phyloP scores from a whole-genome alignment of 1,284 basidiomycete genomes.

The Hemileia vastatrix region DNA sequence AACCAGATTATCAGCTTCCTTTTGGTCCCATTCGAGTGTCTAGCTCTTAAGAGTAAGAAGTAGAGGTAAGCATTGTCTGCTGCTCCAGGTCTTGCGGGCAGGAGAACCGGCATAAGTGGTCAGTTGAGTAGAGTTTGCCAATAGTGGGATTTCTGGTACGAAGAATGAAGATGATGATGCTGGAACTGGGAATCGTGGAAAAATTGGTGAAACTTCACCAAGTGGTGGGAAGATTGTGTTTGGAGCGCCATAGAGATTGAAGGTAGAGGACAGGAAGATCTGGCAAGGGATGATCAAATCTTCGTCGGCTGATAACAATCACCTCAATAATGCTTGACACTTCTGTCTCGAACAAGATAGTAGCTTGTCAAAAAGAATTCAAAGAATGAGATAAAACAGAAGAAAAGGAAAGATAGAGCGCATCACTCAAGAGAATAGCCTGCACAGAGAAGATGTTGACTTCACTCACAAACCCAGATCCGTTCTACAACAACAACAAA shows the following conservation, averaged over 20 bases:
- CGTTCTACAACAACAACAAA: too few species aligned
- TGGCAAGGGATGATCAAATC: not conserved
- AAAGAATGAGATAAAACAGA: too few species aligned
- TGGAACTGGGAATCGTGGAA: not conserved
- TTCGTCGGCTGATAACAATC: not conserved
- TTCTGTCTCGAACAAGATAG: too few species aligned
- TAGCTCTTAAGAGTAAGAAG: slow-evolving; percentile 82
- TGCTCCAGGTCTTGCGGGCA: not conserved
- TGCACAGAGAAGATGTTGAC: too few species aligned
- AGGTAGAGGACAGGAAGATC: not conserved
- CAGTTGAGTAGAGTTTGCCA: not conserved
- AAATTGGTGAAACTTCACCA: not conserved
- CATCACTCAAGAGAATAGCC: too few species aligned
- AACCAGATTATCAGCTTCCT: slow-evolving; percentile 97
- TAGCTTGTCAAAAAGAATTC: too few species aligned
- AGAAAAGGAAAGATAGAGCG: too few species aligned
- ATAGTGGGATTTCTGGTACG: not conserved
- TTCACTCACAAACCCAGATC: too few species aligned
- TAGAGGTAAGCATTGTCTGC: slow-evolving; percentile 55
- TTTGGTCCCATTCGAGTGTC: slow-evolving; percentile 76
- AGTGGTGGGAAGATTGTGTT: not conserved
- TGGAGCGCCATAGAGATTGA: not conserved
- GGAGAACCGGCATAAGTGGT: not conserved
- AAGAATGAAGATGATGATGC: not conserved
- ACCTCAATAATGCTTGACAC: too few species aligned